A percentile compares a stretch with the other conserved stretches of the same genome.
Evolutionary conservation across 129 eudicot species (phyloP).

Genomic region (Centaurea solstitialis): DNA sequence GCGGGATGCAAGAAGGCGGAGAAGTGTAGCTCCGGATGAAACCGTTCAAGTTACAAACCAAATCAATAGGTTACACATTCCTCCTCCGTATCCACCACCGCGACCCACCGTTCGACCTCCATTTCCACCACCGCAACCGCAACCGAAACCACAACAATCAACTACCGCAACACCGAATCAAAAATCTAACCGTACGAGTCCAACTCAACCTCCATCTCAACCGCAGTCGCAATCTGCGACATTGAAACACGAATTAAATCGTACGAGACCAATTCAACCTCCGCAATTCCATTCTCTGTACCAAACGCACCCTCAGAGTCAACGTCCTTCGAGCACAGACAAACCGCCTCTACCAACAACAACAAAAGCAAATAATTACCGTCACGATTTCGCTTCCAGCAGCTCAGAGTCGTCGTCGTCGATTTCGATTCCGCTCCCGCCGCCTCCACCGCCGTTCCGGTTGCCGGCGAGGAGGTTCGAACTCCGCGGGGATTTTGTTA

Average conservation of each 20-base stretch:
- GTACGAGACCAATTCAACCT: slow-evolving; percentile 6
- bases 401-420: slow-evolving; percentile 43
- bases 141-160: too few relatives aligned
- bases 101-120: too few relatives aligned
- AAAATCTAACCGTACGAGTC: neutral
- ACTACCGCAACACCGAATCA: neutral
- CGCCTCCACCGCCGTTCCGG: slow-evolving; percentile 56
- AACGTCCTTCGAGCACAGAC: slow-evolving; percentile 6
- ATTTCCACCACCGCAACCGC: too few relatives aligned
- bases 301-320: slow-evolving; percentile 20
- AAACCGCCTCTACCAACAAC: slow-evolving; percentile 63
- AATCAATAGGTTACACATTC: too few relatives aligned
- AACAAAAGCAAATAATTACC: slow-evolving; percentile 27
- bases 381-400: slow-evolving; percentile 11
- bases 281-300: slow-evolving; percentile 2
- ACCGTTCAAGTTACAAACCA: too few relatives aligned
- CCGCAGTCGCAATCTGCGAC: too few relatives aligned
- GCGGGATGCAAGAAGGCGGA: too few relatives aligned
- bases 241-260: too few relatives aligned
- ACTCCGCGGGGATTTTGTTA: slow-evolving; percentile 39
- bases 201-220: too few relatives aligned
- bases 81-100: too few relatives aligned
- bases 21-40: too few relatives aligned
- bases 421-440: slow-evolving; percentile 22
- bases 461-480: slow-evolving; percentile 38